A percentile compares a stretch with the other conserved stretches of the same genome.
Evolutionary conservation across 2,329 filamentous ascomycete genomes (phyloP).

Genomic region (Cladophialophora yegresii): DNA sequence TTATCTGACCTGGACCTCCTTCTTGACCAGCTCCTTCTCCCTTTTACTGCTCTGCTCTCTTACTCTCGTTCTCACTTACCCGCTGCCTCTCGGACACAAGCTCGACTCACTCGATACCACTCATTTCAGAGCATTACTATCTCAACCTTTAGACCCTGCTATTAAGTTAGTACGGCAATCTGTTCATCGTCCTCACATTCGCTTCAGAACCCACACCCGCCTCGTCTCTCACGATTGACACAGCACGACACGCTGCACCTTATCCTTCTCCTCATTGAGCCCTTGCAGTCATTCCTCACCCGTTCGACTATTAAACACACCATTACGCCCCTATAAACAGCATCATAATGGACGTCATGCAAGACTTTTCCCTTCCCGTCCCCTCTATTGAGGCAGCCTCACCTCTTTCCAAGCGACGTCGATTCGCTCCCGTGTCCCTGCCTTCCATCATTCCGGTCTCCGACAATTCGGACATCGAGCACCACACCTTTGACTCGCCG

Average conservation of each 20-base stretch:
- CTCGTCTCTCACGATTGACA: neutral
- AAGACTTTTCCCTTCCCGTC: constrained; percentile 21
- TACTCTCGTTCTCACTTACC: constrained; percentile 15
- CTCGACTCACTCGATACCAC: neutral
- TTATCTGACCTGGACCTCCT: constrained; percentile 2
- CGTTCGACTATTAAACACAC: neutral
- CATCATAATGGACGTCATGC: constrained; percentile 25
- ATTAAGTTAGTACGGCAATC: constrained; percentile 31
- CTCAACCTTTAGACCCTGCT: constrained; percentile 22
- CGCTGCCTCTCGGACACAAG: neutral
- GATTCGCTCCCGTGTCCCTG: constrained; percentile 47
- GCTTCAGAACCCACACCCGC: neutral
- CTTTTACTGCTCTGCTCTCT: constrained; percentile 4
- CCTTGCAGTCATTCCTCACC: constrained; percentile 2
- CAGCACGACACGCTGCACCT: neutral
- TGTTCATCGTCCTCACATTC: constrained; percentile 1
- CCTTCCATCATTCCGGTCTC: constrained; percentile 33
- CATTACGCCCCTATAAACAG: neutral
- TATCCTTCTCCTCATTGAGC: neutral
- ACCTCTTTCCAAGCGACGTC: constrained; percentile 46
- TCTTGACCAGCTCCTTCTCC: constrained; percentile 8
- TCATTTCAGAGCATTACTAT: neutral
- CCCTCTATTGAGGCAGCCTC: constrained; percentile 23
- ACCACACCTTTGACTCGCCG: constrained; percentile 36
- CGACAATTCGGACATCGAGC: constrained; percentile 32